A percentile compares a stretch with the other conserved stretches of the same genome.
Conservation (phyloP, 1,284 basidiomycete species). For the Amylostereum chailletii region DNA sequence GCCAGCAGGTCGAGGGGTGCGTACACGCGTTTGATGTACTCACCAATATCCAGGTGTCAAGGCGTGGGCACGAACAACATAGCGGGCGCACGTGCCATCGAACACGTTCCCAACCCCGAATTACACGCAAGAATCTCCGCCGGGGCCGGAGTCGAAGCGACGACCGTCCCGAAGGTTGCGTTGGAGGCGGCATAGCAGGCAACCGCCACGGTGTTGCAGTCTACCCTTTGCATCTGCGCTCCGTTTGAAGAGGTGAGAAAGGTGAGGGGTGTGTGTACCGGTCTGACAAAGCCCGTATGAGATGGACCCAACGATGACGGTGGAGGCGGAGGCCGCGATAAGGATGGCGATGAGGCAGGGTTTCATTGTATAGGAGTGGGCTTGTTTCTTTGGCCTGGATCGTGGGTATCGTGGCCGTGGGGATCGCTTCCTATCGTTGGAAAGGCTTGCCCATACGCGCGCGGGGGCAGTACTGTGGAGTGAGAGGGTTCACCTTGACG, state of each 20-base stretch:
- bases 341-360: slow-evolving; percentile 2
- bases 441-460: too few relatives aligned
- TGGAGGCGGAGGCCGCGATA: background rate
- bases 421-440: too few relatives aligned
- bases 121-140: slow-evolving; percentile 44
- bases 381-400: too few relatives aligned
- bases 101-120: slow-evolving; percentile 33
- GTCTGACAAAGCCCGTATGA: slow-evolving; percentile 11
- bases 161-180: slow-evolving; percentile 38
- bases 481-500: too few relatives aligned
- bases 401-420: too few relatives aligned
- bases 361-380: slow-evolving; percentile 1
- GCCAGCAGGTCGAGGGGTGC: too few relatives aligned
- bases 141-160: slow-evolving; percentile 31
- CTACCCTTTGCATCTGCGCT: slow-evolving; percentile 19
- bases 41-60: slow-evolving; percentile 6
- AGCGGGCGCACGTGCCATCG: slow-evolving; percentile 18
- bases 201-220: slow-evolving; percentile 42
- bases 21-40: too few relatives aligned
- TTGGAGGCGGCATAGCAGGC: slow-evolving; percentile 48
- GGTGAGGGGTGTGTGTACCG: slow-evolving; percentile 1
- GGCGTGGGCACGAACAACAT: slow-evolving; percentile 21
- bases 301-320: slow-evolving; percentile 5
- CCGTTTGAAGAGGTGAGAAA: background rate
- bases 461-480: too few relatives aligned